A percentile compares a stretch with the other conserved stretches of the same genome.
Evolutionary conservation across 1,139 yeast genomes (phyloP).

Genomic region (Yamadazyma dushanensis): DNA sequence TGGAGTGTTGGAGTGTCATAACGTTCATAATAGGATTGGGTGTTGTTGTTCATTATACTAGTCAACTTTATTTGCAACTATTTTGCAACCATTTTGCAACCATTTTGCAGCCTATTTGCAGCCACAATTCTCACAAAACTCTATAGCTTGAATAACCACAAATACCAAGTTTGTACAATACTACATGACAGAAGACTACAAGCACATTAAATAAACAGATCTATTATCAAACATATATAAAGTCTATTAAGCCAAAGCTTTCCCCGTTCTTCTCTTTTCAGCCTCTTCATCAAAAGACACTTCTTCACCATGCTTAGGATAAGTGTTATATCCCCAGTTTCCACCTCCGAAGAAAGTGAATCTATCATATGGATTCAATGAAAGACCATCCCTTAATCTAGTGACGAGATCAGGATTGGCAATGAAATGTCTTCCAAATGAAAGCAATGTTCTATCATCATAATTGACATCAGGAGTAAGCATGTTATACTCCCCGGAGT

Average conservation of each 20-base stretch:
- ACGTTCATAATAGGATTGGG: too few species aligned
- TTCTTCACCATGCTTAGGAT: slow-evolving; percentile 10
- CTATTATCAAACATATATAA: not conserved
- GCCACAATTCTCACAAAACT: too few species aligned
- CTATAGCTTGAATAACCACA: too few species aligned
- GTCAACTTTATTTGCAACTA: too few species aligned
- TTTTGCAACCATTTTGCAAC: too few species aligned
- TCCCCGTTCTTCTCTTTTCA: slow-evolving; percentile 7
- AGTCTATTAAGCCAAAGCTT: slow-evolving; percentile 7
- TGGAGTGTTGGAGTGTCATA: too few species aligned
- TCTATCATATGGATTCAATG: slow-evolving; percentile 17
- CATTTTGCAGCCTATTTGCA: too few species aligned
- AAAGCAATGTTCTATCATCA: slow-evolving; percentile 42
- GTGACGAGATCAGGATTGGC: slow-evolving; percentile 55
- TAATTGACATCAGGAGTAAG: slow-evolving; percentile 23
- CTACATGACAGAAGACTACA: too few species aligned
- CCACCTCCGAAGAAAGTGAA: slow-evolving; percentile 16
- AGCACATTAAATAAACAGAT: too few species aligned
- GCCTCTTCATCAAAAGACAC: slow-evolving; percentile 7
- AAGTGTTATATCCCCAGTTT: slow-evolving; percentile 25
- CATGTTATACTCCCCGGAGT: slow-evolving; percentile 20
- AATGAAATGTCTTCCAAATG: slow-evolving; percentile 48
- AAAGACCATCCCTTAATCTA: slow-evolving; percentile 22
- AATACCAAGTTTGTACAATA: too few species aligned
- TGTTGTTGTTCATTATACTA: too few species aligned